Base-by-base conservation (phyloP, 2,329 filamentous ascomycete species). In the Paramyrothecium sp. region DNA sequence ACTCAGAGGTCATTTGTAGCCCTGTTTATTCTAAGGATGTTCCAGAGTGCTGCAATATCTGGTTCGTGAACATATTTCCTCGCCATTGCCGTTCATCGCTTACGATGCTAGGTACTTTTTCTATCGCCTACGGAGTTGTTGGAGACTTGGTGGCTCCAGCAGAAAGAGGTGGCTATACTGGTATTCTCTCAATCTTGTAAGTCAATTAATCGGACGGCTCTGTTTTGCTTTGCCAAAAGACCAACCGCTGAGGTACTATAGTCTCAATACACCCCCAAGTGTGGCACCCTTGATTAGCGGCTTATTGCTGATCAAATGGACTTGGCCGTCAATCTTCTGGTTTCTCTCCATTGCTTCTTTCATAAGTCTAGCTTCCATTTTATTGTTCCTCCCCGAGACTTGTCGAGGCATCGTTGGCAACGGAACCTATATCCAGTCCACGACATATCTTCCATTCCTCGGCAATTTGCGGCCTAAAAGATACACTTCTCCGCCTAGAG, bases 291-390 rank as follows among this genome's bases (percentile, higher is more conserved):
- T 73, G 11, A 64, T 67, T 1, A 72, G 73, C 3, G 73, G 72
- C 1, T 69, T 68, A 52, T 56, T 76, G 17, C 60, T 67, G 1
- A 61, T 73, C 57, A 63, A 60, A 0, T 64, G 63, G 17, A 70
- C 71, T 7, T 76, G 73, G 73, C 57, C 67, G 2, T 75, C 72
- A 72, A 65, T 73, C 5, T 76, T 76, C 50, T 75, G 73, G 73
- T 65, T 75, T 4, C 67, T 75, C 22, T 60, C 68, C 0, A 75
- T 76, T 38, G 60, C 69, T 8, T 62, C 66, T 4, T 67, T 59
- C 12, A 41, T 55, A 7, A 61, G 61, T 30, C 58, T 67, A 3
- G 33, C 63, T 2, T 52, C 56, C 3, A 60, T 67, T 10, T 46
- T 60, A 1, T 11, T 66, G 1, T 63, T 64, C 53, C 60, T 69